These are phyloP conservation scores for Talaromyces ruber DNA, from an alignment of 495 filamentous ascomycete species.

Conservation along the genomic window DNA sequence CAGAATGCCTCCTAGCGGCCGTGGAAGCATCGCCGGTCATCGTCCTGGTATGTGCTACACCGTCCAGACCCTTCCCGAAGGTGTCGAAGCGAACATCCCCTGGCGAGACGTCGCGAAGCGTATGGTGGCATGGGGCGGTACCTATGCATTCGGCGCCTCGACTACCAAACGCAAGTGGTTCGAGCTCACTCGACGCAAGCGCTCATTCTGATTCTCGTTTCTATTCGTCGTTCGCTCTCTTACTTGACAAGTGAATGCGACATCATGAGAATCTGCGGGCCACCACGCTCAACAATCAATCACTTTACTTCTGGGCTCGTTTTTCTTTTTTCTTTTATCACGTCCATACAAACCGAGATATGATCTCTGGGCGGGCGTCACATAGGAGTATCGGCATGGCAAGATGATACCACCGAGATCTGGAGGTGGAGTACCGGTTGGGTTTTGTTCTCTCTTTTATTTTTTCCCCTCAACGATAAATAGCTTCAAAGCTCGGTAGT, in stretches of 20 bases:
- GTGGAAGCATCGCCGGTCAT: background rate
- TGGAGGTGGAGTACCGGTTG: background rate
- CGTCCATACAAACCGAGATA: background rate
- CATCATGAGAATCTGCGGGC: background rate
- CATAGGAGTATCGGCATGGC: background rate
- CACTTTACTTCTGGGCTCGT: background rate
- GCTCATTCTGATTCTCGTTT: background rate
- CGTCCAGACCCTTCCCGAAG: slow-evolving; percentile 4
- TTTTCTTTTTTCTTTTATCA: background rate
- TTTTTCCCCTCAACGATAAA: background rate
- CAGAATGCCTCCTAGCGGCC: background rate
- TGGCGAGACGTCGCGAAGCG: slow-evolving; percentile 79
- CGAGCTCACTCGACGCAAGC: slow-evolving; percentile 18
- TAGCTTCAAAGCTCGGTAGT: slow-evolving; percentile 6
- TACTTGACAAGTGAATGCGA: background rate
- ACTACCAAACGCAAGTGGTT: slow-evolving; percentile 81
- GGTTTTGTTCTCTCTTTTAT: background rate
- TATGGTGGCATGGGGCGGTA: slow-evolving; percentile 62
- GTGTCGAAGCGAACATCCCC: slow-evolving; percentile 44
- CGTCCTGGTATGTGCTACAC: background rate
- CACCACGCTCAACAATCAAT: background rate
- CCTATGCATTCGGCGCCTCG: slow-evolving; percentile 76
- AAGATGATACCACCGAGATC: background rate
- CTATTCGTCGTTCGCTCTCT: background rate
- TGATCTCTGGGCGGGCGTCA: background rate